Conservation (phyloP, 106 monocot genomes). For the Acorus calamus region DNA sequence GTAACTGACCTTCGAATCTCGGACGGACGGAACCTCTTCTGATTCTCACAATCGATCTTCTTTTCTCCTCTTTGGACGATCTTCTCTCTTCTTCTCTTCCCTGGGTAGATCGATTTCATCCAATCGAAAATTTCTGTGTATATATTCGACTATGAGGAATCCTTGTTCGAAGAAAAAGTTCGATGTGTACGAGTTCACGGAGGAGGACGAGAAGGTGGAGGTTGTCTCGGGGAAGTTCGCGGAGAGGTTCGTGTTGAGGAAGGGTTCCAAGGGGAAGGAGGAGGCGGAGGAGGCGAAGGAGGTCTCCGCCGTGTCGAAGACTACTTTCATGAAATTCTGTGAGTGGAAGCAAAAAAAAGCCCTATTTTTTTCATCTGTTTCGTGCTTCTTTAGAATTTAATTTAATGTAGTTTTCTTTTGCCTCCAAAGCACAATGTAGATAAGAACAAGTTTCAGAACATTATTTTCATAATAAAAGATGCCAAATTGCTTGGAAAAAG, state of each 20-base stretch:
- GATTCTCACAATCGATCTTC: no score
- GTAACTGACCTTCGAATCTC: no score
- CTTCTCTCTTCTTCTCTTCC: no score
- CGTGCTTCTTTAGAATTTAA: background rate
- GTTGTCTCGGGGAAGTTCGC: slow-evolving; percentile 13
- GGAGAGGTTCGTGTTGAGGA: background rate
- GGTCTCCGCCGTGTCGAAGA: background rate
- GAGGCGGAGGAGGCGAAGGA: slow-evolving; percentile 15
- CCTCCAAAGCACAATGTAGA: slow-evolving; percentile 3
- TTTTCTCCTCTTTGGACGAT: no score
- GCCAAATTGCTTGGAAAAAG: no score
- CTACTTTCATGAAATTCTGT: slow-evolving; percentile 9
- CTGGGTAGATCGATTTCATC: no score
- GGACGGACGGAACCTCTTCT: no score
- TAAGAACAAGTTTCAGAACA: no score
- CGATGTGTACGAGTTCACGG: slow-evolving; percentile 20
- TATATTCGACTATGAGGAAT: no score
- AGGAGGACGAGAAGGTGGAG: slow-evolving; percentile 19
- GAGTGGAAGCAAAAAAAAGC: background rate
- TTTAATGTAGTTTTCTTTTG: slow-evolving; percentile 2
- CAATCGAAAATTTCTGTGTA: no score
- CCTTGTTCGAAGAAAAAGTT: slow-evolving; percentile 10
- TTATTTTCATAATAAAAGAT: no score
- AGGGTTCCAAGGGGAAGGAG: slow-evolving; percentile 1
- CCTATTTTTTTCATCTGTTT: background rate